A percentile compares a stretch with the other conserved stretches of the same genome.
Conservation (phyloP, 495 filamentous ascomycete species). For the Echria macrotheca region DNA sequence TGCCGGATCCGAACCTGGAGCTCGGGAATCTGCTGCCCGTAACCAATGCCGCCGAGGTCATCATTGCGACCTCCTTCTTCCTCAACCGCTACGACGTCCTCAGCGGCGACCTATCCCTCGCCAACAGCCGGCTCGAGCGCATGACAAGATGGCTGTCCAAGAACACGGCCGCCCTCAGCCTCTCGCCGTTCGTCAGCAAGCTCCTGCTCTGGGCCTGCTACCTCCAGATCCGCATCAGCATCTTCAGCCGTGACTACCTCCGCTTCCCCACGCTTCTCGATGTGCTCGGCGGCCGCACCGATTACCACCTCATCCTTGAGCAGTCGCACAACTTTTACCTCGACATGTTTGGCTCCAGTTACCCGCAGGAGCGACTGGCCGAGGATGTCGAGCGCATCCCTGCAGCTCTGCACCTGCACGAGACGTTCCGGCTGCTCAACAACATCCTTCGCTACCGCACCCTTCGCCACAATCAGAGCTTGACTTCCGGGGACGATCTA, state of each 20-base stretch:
- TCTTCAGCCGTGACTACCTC: conserved; percentile 11
- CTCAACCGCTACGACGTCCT: conserved; percentile 20
- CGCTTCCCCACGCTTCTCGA: conserved; percentile 14
- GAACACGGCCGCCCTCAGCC: conserved; percentile 7
- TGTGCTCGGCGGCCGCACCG: conserved; percentile 8
- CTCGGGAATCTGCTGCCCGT: conserved; percentile 8
- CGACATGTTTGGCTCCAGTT: conserved; percentile 18
- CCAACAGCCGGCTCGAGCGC: conserved; percentile 8
- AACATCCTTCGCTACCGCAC: conserved; percentile 19
- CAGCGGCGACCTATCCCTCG: conserved; percentile 5
- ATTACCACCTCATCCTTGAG: conserved; percentile 15
- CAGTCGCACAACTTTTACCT: conserved; percentile 12
- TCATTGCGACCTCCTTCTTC: conserved; percentile 16
- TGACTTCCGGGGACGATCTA: background rate
- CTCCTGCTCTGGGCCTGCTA: conserved; percentile 19
- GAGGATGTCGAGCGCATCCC: conserved; percentile 18
- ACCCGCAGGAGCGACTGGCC: conserved; percentile 15
- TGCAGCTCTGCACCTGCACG: conserved; percentile 15
- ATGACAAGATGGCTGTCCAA: conserved; percentile 13
- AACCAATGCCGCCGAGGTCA: conserved; percentile 14
- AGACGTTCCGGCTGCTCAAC: conserved; percentile 18
- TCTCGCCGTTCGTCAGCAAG: conserved; percentile 21
- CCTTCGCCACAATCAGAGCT: background rate
- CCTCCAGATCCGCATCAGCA: conserved; percentile 19
- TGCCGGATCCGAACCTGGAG: conserved; percentile 12